Evolutionary conservation across 2,329 filamentous ascomycete species (phyloP).

Genomic region (Colletotrichum tanaceti): DNA sequence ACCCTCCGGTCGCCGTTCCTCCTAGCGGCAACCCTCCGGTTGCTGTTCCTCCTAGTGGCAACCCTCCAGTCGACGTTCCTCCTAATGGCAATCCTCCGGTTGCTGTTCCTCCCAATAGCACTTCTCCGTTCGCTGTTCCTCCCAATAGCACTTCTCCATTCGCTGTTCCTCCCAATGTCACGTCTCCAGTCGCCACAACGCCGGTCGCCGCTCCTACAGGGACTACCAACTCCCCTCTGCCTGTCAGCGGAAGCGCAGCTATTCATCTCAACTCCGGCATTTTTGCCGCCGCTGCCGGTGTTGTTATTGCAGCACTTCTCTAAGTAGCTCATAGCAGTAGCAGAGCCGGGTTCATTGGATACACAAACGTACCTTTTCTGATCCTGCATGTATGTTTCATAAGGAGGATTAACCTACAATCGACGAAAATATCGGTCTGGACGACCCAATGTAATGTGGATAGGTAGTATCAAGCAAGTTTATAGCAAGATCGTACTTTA

Average conservation of each 20-base stretch:
- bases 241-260: slow-evolving; percentile 27
- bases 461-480: neutral
- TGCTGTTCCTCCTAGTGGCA: no score
- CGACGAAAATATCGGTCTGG: neutral
- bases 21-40: no score
- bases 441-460: neutral
- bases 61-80: no score
- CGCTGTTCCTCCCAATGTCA: neutral
- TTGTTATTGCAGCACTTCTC: slow-evolving; percentile 33
- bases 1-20: no score
- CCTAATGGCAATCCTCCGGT: no score
- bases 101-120: no score
- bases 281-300: slow-evolving; percentile 30
- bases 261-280: slow-evolving; percentile 26
- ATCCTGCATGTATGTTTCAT: neutral
- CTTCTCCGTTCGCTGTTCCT: no score
- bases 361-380: neutral
- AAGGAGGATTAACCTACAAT: neutral
- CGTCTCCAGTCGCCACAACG: neutral
- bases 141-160: no score
- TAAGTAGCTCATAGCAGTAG: neutral
- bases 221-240: slow-evolving; percentile 6
- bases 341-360: neutral
- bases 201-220: neutral
- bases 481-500: neutral